A percentile compares a stretch with the other conserved stretches of the same genome.
Conservation (phyloP, 768 basidiomycete genomes). For the Pseudohyphozyma bogoriensis region DNA sequence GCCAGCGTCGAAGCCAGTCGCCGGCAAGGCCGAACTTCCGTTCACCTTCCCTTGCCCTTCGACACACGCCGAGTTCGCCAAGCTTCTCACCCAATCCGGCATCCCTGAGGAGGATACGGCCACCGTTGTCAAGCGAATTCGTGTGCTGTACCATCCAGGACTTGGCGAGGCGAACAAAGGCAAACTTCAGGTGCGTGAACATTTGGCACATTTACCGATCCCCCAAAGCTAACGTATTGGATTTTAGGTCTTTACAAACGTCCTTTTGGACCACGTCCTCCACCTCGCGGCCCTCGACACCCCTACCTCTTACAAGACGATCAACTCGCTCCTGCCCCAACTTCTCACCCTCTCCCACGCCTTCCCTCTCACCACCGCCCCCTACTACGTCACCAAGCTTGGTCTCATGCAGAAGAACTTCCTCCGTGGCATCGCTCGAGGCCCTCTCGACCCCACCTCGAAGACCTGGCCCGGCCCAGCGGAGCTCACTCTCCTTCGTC, state of each 20-base stretch:
- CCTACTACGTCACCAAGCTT: conserved; percentile 70
- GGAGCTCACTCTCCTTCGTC: conserved; percentile 68
- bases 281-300: conserved; percentile 55
- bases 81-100: conserved; percentile 59
- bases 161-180: conserved; percentile 82
- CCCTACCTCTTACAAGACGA: conserved; percentile 50
- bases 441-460: conserved; percentile 50
- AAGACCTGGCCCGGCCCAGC: conserved; percentile 82
- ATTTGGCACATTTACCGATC: too few relatives aligned
- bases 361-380: conserved; percentile 70
- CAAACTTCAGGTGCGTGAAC: conserved; percentile 76
- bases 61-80: conserved; percentile 79
- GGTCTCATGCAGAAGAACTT: conserved; percentile 89
- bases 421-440: conserved; percentile 63
- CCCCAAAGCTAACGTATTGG: too few relatives aligned
- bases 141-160: conserved; percentile 82
- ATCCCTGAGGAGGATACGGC: conserved; percentile 55
- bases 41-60: conserved; percentile 85
- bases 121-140: conserved; percentile 77
- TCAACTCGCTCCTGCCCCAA: conserved; percentile 64
- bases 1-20: background rate
- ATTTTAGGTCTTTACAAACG: conserved; percentile 61
- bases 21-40: conserved; percentile 45
- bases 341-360: conserved; percentile 63
- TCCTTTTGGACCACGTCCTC: conserved; percentile 81